Percentiles rank a stretch among this genome's conserved stretches.
Conservation (phyloP, 2,329 filamentous ascomycete genomes). For the Metarhizium anisopliae region DNA sequence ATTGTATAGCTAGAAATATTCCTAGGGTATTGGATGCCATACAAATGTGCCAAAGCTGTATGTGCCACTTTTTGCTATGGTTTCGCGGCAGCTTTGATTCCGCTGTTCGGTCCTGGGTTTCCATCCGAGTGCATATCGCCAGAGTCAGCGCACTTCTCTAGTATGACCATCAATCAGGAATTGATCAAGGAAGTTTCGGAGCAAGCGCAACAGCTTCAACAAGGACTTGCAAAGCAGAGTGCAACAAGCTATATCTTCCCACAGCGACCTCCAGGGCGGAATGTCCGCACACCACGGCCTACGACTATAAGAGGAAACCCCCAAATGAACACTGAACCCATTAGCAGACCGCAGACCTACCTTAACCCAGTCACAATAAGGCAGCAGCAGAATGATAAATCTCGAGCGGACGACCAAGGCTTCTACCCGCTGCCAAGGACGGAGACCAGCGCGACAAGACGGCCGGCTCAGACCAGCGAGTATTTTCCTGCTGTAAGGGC, state of each 20-base stretch:
- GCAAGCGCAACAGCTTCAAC: conserved; percentile 26
- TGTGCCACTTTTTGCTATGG: conserved; percentile 82
- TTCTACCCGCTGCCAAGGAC: conserved; percentile 16
- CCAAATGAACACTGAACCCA: not conserved
- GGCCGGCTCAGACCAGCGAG: not conserved
- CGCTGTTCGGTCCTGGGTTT: conserved; percentile 81
- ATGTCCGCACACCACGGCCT: not conserved
- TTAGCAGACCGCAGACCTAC: not conserved
- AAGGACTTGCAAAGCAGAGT: not conserved
- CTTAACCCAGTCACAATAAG: not conserved
- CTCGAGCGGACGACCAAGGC: conserved; percentile 25
- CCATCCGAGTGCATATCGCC: conserved; percentile 60
- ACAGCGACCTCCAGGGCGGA: not conserved
- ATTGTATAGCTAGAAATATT: not conserved
- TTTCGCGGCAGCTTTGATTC: conserved; percentile 79
- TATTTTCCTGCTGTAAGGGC: not conserved
- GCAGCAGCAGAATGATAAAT: not conserved
- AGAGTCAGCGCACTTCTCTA: conserved; percentile 52
- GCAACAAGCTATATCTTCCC: not conserved
- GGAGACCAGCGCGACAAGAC: not conserved
- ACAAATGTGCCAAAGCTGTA: conserved; percentile 72
- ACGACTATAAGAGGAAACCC: not conserved
- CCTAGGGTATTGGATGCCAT: conserved; percentile 97
- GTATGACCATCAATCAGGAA: conserved; percentile 54
- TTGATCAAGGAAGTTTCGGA: conserved; percentile 44